Base-by-base conservation (phyloP, 2,329 filamentous ascomycete species). In the Pestalotiopsis sp. region DNA sequence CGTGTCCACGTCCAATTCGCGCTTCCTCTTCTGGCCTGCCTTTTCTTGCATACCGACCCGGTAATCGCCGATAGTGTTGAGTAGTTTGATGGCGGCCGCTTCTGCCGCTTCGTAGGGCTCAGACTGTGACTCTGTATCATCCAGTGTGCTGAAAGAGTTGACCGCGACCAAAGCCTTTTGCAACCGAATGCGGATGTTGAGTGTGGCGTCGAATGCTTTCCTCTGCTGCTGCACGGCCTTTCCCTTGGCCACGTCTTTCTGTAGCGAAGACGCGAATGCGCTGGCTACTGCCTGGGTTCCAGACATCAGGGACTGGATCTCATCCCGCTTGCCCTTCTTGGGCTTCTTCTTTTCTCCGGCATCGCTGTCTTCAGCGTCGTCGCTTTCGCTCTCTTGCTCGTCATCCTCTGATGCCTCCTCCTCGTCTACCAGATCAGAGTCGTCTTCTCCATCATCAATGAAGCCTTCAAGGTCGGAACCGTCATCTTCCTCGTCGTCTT, bases 141-240 rank as follows among this genome's bases (percentile, higher is more conserved):
- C 80, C 1, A 86, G 73, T 1, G 83, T 77, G 17, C 86, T 80
- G 56, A 97, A 84, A 1, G 94, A 92, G 79, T 98, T 98, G 31
- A 91, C 89, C 0, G 93, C 91, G 17, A 96, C 88, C 14, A 99
- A 82, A 1, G 93, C 94, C 80, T 98, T 98, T 79, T 99, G 97
- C 20, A 99, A 83, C 70, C 95, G 93, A 76, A 99, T 98, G 23
- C 96, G 91, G 14, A 94, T 88, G 81, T 97, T 97, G 39, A 99
- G 87, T 0, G 98, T 88, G 0, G 93, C 89, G 74, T 98, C 95
- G 76, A 97, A 99, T 0, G 91, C 90, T 71, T 91, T 91, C 65
- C 94, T 90, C 81, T 99, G 96, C 68, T 90, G 85, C 75, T 94
- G 95, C 49, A 99, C 93, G 0, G 95, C 95, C 67, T 88, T 83